phyloP scores from a whole-genome alignment of 2,329 filamentous ascomycete genomes.

The Paecilomyces variotii region DNA sequence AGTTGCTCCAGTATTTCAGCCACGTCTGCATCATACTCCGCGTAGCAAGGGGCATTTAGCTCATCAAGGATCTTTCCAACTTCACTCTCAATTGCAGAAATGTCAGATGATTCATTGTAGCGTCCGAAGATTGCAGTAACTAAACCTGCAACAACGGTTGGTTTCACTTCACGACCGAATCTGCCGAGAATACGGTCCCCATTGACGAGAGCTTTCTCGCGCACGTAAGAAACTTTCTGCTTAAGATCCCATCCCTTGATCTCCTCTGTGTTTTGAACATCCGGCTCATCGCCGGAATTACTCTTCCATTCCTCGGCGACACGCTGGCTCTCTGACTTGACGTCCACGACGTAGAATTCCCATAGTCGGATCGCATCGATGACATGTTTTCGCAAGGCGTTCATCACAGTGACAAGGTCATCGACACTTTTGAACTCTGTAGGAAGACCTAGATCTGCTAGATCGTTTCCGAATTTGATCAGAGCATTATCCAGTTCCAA shows the following conservation, averaged over 20 bases:
- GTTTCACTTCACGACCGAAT: constrained; percentile 63
- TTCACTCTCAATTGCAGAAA: constrained; percentile 41
- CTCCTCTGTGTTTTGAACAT: constrained; percentile 18
- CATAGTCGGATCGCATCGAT: constrained; percentile 72
- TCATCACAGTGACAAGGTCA: constrained; percentile 75
- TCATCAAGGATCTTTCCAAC: constrained; percentile 64
- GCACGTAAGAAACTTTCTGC: constrained; percentile 53
- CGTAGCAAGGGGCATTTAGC: constrained; percentile 80
- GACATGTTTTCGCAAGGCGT: constrained; percentile 71
- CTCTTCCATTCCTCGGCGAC: constrained; percentile 63
- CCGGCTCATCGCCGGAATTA: constrained; percentile 23
- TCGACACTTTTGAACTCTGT: constrained; percentile 61
- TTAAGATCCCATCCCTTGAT: constrained; percentile 50
- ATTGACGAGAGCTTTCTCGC: constrained; percentile 61
- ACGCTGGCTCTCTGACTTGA: constrained; percentile 61
- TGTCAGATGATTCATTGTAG: constrained; percentile 46
- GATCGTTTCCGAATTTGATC: constrained; percentile 53
- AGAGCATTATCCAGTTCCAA: constrained; percentile 72
- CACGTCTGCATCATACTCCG: constrained; percentile 81
- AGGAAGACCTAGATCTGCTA: constrained; percentile 64
- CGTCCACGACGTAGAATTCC: constrained; percentile 86
- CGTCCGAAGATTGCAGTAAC: constrained; percentile 61
- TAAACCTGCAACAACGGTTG: constrained; percentile 61
- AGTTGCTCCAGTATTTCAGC: constrained; percentile 81
- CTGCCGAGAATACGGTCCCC: constrained; percentile 71